phyloP scores from a whole-genome alignment of 768 basidiomycete genomes.

The Tulasnella sp. region DNA sequence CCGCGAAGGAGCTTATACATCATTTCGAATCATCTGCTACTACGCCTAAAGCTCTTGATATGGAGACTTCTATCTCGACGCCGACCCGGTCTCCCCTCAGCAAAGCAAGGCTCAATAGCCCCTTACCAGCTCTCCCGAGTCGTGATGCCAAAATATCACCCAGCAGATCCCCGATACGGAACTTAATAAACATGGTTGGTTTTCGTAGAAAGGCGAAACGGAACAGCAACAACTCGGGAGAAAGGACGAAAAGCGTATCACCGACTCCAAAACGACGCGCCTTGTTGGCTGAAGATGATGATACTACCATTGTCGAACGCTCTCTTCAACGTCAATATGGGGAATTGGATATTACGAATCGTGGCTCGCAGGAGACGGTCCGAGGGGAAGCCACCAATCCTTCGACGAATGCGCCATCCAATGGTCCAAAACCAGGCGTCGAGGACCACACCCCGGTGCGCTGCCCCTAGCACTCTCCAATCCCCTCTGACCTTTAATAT shows the following conservation, averaged over 20 bases:
- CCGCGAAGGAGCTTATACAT: constrained; percentile 13
- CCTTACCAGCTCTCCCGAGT: constrained; percentile 1
- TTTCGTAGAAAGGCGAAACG: constrained; percentile 6
- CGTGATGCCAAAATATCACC: constrained; percentile 6
- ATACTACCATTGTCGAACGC: not conserved
- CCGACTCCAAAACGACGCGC: constrained; percentile 1
- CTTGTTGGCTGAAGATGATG: constrained; percentile 12
- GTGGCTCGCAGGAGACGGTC: not conserved
- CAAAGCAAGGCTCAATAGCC: constrained; percentile 9
- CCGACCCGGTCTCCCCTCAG: constrained; percentile 1
- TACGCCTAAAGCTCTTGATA: not conserved
- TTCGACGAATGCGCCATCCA: not conserved
- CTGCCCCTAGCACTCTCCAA: not conserved
- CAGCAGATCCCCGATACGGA: constrained; percentile 5
- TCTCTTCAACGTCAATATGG: not conserved
- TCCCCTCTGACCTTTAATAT: not conserved
- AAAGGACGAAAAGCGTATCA: constrained; percentile 1
- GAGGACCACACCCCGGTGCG: not conserved
- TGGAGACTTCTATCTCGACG: constrained; percentile 4
- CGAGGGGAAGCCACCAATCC: not conserved
- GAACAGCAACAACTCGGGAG: not conserved
- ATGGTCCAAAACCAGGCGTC: not conserved
- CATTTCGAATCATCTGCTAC: constrained; percentile 12
- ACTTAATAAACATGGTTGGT: constrained; percentile 11
- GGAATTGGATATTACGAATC: not conserved